Percentiles rank a stretch among this genome's conserved stretches.
phyloP scores from a whole-genome alignment of 345 rosid genomes.

The Lumnitzera racemosa region DNA sequence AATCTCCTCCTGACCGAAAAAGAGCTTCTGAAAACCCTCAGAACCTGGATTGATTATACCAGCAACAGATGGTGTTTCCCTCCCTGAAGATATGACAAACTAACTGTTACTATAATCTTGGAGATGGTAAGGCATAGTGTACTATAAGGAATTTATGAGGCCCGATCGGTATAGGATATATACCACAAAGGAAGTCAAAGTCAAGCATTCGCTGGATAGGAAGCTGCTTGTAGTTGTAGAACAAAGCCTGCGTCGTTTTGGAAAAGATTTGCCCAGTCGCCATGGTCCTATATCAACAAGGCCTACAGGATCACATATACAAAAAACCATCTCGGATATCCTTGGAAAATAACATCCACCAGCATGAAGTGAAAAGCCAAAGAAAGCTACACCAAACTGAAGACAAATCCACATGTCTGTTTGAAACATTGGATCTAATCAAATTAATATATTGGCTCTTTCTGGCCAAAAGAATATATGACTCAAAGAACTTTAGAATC shows the following conservation, averaged over 20 bases:
- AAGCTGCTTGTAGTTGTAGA: slow-evolving; percentile 94
- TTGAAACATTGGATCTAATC: too few species aligned
- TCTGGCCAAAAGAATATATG: too few species aligned
- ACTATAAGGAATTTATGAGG: neutral
- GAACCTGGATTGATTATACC: slow-evolving; percentile 92
- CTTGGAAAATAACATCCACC: too few species aligned
- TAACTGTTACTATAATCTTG: neutral
- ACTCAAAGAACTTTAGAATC: too few species aligned
- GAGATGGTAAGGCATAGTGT: neutral
- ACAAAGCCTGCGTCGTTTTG: slow-evolving; percentile 71
- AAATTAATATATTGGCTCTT: too few species aligned
- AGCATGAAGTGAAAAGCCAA: too few species aligned
- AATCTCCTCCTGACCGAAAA: slow-evolving; percentile 97
- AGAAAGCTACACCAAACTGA: too few species aligned
- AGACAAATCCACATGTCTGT: too few species aligned
- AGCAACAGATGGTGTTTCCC: slow-evolving; percentile 96
- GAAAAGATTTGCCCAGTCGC: slow-evolving; percentile 96
- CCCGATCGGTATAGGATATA: neutral
- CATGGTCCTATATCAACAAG: slow-evolving; percentile 37
- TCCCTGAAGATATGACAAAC: slow-evolving; percentile 33
- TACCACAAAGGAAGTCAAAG: slow-evolving; percentile 97
- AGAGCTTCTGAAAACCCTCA: slow-evolving; percentile 95
- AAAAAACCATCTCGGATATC: too few species aligned
- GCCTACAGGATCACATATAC: slow-evolving; percentile 23
- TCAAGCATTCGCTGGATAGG: slow-evolving; percentile 99